Percentiles rank a stretch among this genome's conserved stretches.
Evolutionary conservation across 495 filamentous ascomycete genomes (phyloP).

Genomic region (Hypoxylon rickii): DNA sequence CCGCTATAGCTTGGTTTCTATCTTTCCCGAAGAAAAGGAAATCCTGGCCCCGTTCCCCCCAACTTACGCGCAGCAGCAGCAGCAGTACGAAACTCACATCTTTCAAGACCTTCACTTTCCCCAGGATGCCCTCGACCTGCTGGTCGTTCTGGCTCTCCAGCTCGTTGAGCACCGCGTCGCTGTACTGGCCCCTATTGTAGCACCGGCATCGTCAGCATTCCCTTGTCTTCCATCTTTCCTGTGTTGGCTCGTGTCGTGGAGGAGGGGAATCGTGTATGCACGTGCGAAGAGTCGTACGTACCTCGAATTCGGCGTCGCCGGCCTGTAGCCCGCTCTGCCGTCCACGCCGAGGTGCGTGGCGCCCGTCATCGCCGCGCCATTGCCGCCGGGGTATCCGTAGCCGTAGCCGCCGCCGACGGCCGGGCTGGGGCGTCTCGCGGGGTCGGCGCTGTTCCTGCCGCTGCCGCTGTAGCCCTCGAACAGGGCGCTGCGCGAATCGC

Average conservation of each 20-base stretch:
- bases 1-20: not conserved
- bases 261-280: not conserved
- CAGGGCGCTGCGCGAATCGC: constrained; percentile 84
- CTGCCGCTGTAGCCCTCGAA: constrained; percentile 83
- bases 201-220: constrained; percentile 7
- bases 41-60: not conserved
- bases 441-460: constrained; percentile 45
- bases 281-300: constrained; percentile 47
- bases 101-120: constrained; percentile 91
- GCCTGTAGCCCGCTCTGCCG: constrained; percentile 43
- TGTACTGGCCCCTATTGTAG: constrained; percentile 78
- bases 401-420: constrained; percentile 63
- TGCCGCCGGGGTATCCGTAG: constrained; percentile 57
- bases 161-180: constrained; percentile 87
- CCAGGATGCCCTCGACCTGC: constrained; percentile 85
- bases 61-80: constrained; percentile 25
- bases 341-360: constrained; percentile 42
- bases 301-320: constrained; percentile 85
- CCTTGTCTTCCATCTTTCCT: not conserved
- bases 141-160: constrained; percentile 94
- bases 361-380: constrained; percentile 28
- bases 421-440: constrained; percentile 56
- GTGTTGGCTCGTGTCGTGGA: no score
- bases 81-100: constrained; percentile 64
- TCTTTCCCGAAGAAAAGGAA: constrained; percentile 2